These are phyloP conservation scores for Trichoderma sp. DNA, from an alignment of 2,329 filamentous ascomycete species.

Conservation along the genomic window DNA sequence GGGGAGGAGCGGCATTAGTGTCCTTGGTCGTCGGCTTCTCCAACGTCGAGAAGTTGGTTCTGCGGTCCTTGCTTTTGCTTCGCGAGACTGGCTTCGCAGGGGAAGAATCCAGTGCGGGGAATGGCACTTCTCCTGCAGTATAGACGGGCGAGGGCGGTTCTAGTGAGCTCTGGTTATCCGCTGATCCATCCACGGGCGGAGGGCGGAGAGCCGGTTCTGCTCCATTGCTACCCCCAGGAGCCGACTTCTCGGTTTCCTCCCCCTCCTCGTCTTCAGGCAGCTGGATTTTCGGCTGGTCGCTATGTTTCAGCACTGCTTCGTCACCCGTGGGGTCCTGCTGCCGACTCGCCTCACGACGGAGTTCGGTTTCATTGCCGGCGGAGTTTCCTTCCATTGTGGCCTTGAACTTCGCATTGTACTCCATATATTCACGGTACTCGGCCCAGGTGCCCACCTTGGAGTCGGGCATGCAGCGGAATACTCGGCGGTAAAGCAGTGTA, in stretches of 20 bases:
- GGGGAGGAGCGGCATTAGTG: constrained; percentile 37
- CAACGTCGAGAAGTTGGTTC: constrained; percentile 58
- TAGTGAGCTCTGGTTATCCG: constrained; percentile 33
- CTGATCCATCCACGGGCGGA: constrained; percentile 34
- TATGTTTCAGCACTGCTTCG: constrained; percentile 41
- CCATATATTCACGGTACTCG: constrained; percentile 82
- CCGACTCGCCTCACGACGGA: constrained; percentile 44
- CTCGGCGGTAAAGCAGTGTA: constrained; percentile 87
- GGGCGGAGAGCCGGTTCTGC: constrained; percentile 19
- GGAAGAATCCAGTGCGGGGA: constrained; percentile 51
- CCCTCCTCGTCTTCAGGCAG: constrained; percentile 34
- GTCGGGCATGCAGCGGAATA: constrained; percentile 97
- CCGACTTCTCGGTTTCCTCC: constrained; percentile 42
- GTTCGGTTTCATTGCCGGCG: constrained; percentile 52
- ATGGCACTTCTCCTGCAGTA: constrained; percentile 48
- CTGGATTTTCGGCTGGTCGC: constrained; percentile 39
- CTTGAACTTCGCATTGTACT: constrained; percentile 77
- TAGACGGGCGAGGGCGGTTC: constrained; percentile 45
- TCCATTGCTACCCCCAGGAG: constrained; percentile 15
- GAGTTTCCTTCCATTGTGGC: constrained; percentile 63
- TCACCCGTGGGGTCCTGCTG: constrained; percentile 40
- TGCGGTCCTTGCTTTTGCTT: constrained; percentile 51
- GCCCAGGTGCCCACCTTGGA: constrained; percentile 92
- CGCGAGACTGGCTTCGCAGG: constrained; percentile 40
- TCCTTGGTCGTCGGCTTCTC: constrained; percentile 51